Base-by-base conservation (phyloP, 345 rosid species). In the Hibiscus tridactylites region DNA sequence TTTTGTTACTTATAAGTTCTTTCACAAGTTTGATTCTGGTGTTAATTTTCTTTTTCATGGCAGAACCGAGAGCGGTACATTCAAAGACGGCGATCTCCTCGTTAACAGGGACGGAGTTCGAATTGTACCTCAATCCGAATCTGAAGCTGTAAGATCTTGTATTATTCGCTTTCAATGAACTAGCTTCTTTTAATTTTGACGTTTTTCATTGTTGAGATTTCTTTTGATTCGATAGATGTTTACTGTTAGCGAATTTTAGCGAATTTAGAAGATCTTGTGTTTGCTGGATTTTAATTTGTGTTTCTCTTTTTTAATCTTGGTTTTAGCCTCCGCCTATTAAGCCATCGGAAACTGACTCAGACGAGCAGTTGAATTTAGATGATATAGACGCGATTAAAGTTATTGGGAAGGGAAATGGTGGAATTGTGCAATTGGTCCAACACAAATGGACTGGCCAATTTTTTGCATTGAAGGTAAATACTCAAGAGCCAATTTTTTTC, bases 391-490 rank as follows among this genome's bases (percentile, higher is more conserved):
- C 86, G 29, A 82, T 94, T 69, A 91, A 94, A 75, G 84, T 91
- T 61, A 84, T 94, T 46, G 98, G 98, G 1, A 94, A 94, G 83
- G 98, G 98, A 69, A 90, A 85, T 76, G 90, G 98, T 64, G 98
- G 98, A 66, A 86, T 80, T 64, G 98, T 94, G 44, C 98, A 94
- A 57, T 77, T 94, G 80, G 98, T 94, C 79, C 98, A 88, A 72
- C 98, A 94, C 84, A 94, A 94, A 78, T 94, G 96, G 96, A 86
- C 91, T 57, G 88, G 87, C 68, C 96, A 87, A 42, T 91, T 94
- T 75, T 91, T 94, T 49, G 97, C 98, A 12, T 81, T 94, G 70
- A 94, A 94, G 96, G 98, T 93, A 62, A 56, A 9, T 39, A n/a
- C 15, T 17, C 21, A 37, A 58, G 49, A 12, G 1, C 61, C 73